Evolutionary conservation across 176 grass and related monocot genomes (phyloP).

Genomic region (Otatea glauca): DNA sequence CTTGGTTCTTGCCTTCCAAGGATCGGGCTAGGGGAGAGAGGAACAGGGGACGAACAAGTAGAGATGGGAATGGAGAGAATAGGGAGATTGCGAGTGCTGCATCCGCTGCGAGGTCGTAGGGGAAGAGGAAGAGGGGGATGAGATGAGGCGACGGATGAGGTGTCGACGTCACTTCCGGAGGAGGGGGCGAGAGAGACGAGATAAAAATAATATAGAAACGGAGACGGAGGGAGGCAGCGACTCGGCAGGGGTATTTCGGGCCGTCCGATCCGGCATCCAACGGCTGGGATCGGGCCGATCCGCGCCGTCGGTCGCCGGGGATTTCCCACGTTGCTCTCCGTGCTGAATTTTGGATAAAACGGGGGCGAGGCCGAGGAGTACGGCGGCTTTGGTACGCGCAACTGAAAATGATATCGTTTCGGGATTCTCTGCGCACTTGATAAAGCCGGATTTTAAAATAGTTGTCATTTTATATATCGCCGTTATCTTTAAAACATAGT

Average conservation of each 20-base stretch:
- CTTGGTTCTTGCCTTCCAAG: background rate
- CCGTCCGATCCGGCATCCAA: background rate
- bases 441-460: too few relatives aligned
- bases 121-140: background rate
- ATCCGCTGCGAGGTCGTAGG: background rate
- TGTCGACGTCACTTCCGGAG: conserved; percentile 35
- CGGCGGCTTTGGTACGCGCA: conserved; percentile 3
- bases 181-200: background rate
- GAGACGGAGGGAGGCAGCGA: background rate
- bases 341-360: background rate
- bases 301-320: background rate
- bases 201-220: background rate
- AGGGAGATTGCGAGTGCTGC: background rate
- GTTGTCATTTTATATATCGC: too few relatives aligned
- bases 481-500: too few relatives aligned
- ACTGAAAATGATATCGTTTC: background rate
- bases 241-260: background rate
- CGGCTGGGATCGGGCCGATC: background rate
- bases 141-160: background rate
- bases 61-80: background rate
- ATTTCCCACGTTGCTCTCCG: background rate
- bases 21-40: background rate
- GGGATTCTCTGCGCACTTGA: background rate
- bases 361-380: background rate
- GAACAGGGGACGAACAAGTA: background rate